phyloP scores from a whole-genome alignment of 495 filamentous ascomycete species.

The Schizothecium vesticola region DNA sequence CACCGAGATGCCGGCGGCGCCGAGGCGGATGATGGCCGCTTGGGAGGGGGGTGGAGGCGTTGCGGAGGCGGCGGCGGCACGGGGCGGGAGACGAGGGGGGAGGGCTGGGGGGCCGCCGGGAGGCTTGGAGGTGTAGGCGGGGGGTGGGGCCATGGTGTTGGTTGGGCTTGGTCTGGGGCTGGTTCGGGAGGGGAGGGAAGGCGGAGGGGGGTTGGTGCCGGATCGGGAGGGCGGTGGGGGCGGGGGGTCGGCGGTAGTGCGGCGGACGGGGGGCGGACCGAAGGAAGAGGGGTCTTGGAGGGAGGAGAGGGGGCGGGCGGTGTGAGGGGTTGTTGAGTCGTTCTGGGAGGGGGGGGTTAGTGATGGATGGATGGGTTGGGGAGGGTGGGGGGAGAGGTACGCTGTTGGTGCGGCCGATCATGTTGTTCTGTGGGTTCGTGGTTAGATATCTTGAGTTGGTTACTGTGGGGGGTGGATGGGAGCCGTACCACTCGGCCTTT shows the following conservation, averaged over 20 bases:
- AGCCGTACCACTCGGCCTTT: slow-evolving; percentile 39
- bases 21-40: slow-evolving; percentile 59
- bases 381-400: slow-evolving; percentile 2
- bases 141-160: slow-evolving; percentile 2
- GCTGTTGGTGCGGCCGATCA: slow-evolving; percentile 30
- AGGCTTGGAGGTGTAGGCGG: neutral
- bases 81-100: slow-evolving; percentile 56
- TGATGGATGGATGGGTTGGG: too few relatives aligned
- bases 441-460: neutral
- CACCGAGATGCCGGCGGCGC: slow-evolving; percentile 74
- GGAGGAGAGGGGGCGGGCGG: slow-evolving; percentile 64
- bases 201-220: neutral
- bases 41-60: slow-evolving; percentile 56
- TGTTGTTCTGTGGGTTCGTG: slow-evolving; percentile 36
- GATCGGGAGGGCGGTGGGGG: slow-evolving; percentile 5
- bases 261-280: slow-evolving; percentile 71
- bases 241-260: slow-evolving; percentile 15
- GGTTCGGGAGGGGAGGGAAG: neutral
- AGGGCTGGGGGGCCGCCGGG: slow-evolving; percentile 50
- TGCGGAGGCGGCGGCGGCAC: slow-evolving; percentile 49
- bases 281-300: slow-evolving; percentile 81
- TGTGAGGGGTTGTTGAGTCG: slow-evolving; percentile 25
- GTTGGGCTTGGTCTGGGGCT: slow-evolving; percentile 26
- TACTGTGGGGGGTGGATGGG: neutral
- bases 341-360: neutral